Conservation (phyloP, 441 rosid species). For the Populus hybrid region DNA sequence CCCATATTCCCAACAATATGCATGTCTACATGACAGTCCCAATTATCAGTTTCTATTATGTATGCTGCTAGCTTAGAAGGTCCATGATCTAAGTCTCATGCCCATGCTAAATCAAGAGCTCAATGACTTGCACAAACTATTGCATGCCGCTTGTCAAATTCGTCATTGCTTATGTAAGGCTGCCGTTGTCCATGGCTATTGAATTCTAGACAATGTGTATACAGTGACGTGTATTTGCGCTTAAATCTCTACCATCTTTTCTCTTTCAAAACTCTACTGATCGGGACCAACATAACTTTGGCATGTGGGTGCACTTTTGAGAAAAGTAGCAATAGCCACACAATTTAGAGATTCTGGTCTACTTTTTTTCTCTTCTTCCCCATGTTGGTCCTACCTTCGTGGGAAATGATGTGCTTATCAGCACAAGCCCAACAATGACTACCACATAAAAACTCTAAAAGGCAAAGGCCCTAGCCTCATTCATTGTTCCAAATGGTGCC, state of each 20-base stretch:
- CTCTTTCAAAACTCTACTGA: conserved; percentile 20
- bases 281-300: conserved; percentile 23
- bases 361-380: not conserved
- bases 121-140: too few relatives aligned
- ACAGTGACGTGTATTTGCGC: fast-evolving
- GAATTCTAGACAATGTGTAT: too few relatives aligned
- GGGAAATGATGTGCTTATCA: conserved; percentile 1
- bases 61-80: too few relatives aligned
- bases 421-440: conserved; percentile 4
- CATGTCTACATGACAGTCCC: too few relatives aligned
- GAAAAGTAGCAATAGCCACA: conserved; percentile 8
- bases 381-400: not conserved
- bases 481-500: not conserved
- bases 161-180: too few relatives aligned
- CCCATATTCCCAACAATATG: too few relatives aligned
- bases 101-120: too few relatives aligned
- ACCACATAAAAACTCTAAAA: not conserved
- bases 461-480: conserved; percentile 1
- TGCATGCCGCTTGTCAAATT: too few relatives aligned
- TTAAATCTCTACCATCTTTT: not conserved
- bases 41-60: too few relatives aligned
- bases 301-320: conserved; percentile 16
- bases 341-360: conserved; percentile 12
- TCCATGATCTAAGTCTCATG: too few relatives aligned
- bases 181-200: too few relatives aligned